Evolutionary conservation across 129 eudicot species (phyloP), one percentile per base, ranked within the genome.

Genomic region (Saussurea involucrata): DNA sequence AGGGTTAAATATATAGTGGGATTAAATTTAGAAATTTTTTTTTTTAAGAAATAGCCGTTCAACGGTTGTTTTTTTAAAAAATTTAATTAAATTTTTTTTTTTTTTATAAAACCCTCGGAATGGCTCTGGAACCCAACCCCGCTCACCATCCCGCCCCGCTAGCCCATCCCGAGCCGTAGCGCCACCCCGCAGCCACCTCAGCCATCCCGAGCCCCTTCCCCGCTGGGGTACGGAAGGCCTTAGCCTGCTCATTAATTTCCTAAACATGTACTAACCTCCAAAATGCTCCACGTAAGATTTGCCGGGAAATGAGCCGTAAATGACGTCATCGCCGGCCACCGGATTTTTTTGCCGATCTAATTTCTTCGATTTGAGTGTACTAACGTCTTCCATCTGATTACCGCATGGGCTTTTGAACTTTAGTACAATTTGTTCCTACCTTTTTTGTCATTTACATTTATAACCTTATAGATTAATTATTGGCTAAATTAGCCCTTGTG

Each of bases 211-310:
- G n/a, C n/a, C n/a, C n/a, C n/a, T n/a, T n/a, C n/a, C n/a, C n/a
- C n/a, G n/a, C n/a, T n/a, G n/a, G n/a, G n/a, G n/a, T n/a, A n/a
- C n/a, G n/a, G n/a, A n/a, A n/a, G n/a, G n/a, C n/a, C n/a, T n/a
- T n/a, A 27, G 29, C 29, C 29, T 27, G 29, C 29, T 27, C 29
- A 27, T 27, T 27, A 27, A 27, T 27, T 64, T 80, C 74, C 27
- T 73, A 80, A 80, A 53, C 83, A 73, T 80, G 69, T 69, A 73
- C 74, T 66, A 80, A 74, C 68, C 55, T 74, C 75, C 79, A 80
- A 80, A 80, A 66, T 33, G 55, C 79, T 4, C 22, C 37, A 33
- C 84, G 79, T 80, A 55, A 24, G 44, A 68, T 28, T 66, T 34
- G 68, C 78, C 83, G 68, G 68, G 49, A 28, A 29, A 72, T 27